Percentiles rank a stretch among this genome's conserved stretches.
Evolutionary conservation across 768 basidiomycete genomes (phyloP).

Genomic region (Boletus huronensis): DNA sequence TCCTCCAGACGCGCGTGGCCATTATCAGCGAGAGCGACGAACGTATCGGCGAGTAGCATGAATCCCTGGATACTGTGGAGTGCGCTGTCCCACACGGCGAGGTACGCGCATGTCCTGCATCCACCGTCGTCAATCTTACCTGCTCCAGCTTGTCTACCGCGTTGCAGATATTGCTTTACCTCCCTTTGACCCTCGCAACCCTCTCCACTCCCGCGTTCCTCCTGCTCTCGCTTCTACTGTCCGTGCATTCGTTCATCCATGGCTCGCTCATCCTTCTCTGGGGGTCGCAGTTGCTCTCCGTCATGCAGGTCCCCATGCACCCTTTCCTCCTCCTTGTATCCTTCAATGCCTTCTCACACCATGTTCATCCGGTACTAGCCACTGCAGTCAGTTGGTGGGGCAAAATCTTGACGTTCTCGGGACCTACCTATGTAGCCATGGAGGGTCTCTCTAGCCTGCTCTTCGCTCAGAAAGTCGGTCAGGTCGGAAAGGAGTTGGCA

Average conservation of each 20-base stretch:
- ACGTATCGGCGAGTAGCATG: constrained; percentile 23
- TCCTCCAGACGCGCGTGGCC: neutral
- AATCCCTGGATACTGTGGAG: constrained; percentile 67
- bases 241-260: constrained; percentile 75
- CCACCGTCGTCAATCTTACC: constrained; percentile 1
- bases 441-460: constrained; percentile 83
- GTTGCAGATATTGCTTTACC: constrained; percentile 76
- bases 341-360: constrained; percentile 78
- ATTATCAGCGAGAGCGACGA: constrained; percentile 3
- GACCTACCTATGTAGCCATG: constrained; percentile 76
- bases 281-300: constrained; percentile 66
- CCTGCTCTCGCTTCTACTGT: constrained; percentile 73
- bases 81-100: constrained; percentile 60
- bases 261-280: constrained; percentile 72
- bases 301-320: constrained; percentile 84
- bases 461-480: constrained; percentile 77
- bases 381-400: constrained; percentile 71
- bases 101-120: constrained; percentile 34
- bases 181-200: constrained; percentile 81
- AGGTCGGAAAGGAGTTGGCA: constrained; percentile 69
- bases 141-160: constrained; percentile 64
- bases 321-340: constrained; percentile 81
- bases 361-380: constrained; percentile 54
- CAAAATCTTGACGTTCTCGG: constrained; percentile 60
- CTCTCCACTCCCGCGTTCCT: constrained; percentile 79